Conservation (phyloP, 129 eudicot species). For the Escallonia herrerae region DNA sequence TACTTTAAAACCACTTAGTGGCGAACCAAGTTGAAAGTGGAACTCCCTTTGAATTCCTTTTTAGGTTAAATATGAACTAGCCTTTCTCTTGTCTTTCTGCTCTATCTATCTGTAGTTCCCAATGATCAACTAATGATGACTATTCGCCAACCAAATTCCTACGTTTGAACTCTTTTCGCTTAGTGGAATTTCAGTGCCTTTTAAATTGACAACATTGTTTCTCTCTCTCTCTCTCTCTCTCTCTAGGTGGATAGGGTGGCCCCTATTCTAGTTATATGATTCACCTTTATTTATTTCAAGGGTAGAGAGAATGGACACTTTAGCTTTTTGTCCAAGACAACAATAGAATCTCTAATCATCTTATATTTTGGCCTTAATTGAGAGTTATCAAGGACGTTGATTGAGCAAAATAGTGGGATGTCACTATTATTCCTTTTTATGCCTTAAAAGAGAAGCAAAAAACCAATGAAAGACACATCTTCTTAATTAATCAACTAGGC, state of each 20-base stretch:
- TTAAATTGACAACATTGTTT: not conserved
- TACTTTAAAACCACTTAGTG: conserved; percentile 3
- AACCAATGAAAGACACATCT: too few relatives aligned
- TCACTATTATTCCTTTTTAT: too few relatives aligned
- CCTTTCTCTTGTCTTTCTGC: too few relatives aligned
- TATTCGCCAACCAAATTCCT: conserved; percentile 2
- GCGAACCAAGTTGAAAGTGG: conserved; percentile 19
- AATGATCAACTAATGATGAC: not conserved
- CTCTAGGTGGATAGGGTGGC: not conserved
- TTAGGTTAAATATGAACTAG: conserved; percentile 2
- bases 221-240: not conserved
- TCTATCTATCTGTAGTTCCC: not conserved
- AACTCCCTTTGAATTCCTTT: conserved; percentile 3
- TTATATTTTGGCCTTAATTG: not conserved
- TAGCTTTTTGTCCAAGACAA: not conserved
- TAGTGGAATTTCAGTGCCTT: conserved; percentile 12
- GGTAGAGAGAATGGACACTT: not conserved
- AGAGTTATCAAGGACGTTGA: not conserved
- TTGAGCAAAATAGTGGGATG: not conserved
- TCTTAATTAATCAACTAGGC: too few relatives aligned
- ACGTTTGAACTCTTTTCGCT: not conserved
- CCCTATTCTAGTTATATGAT: not conserved
- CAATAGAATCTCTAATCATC: conserved; percentile 11
- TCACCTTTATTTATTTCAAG: not conserved
- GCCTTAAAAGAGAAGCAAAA: too few relatives aligned